These are phyloP conservation scores for Jatropha podagrica DNA, from an alignment of 441 rosid genomes.

Conservation along the genomic window DNA sequence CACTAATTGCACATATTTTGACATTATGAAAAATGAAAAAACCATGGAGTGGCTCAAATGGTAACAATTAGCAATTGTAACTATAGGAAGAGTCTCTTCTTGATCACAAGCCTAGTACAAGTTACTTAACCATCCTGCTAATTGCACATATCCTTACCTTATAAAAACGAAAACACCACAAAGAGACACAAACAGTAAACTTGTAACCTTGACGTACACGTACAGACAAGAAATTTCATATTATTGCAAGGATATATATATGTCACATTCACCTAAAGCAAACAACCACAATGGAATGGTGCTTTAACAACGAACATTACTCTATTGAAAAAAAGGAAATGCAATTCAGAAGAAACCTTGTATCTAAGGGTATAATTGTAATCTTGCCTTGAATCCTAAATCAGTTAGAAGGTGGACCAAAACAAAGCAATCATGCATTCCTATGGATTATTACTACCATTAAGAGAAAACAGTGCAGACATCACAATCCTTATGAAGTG, in stretches of 20 bases:
- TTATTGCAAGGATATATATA: background rate
- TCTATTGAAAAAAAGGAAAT: background rate
- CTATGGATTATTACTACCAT: background rate
- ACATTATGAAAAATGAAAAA: background rate
- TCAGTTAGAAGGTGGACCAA: background rate
- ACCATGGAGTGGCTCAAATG: background rate
- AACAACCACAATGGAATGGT: background rate
- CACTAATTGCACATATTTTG: constrained; percentile 1
- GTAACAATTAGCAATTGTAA: background rate
- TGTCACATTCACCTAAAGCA: background rate
- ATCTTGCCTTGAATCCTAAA: background rate
- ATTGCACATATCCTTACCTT: background rate
- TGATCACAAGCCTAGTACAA: background rate
- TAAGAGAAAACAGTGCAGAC: background rate
- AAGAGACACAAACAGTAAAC: background rate
- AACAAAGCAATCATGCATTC: background rate
- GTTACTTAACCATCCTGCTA: background rate
- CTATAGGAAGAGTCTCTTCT: background rate
- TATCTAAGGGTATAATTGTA: background rate
- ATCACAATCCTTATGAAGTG: background rate
- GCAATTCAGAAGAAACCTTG: background rate
- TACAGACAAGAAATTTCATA: background rate
- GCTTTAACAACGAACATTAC: background rate
- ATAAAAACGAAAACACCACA: background rate
- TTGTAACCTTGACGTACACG: background rate